Evolutionary conservation across 202 grass and related monocot species (phyloP), one percentile per base, ranked within the genome.

Genomic region (Zoysia matrella): DNA sequence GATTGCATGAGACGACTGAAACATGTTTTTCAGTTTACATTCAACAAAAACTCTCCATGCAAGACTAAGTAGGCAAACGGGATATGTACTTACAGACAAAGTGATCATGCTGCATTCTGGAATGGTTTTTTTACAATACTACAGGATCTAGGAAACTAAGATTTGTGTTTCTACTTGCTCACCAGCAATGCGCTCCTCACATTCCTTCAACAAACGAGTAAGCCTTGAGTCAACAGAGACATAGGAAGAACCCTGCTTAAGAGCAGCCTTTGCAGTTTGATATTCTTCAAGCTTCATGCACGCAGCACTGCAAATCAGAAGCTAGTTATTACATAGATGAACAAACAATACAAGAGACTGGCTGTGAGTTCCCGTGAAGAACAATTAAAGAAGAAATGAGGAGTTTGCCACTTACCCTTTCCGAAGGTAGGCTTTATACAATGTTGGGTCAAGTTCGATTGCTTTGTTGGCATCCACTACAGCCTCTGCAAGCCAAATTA

Each of bases 241-340:
- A 67, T 90, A 85, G 11, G 83, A 60, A 74, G 80, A 65, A 79
- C 96, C 93, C 60, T 89, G 60, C 85, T 99, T 83, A 75, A 99
- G 93, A 79, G 93, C 89, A 77, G 96, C 75, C 78, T 96, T 99
- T 63, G 93, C 96, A 79, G 91, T 99, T 80, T 99, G 93, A 81
- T 96, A 99, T 76, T 99, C 96, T 83, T 96, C 96, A 50, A 99
- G 89, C 68, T 94, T 92, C 46, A 99, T 89, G 72, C 93, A 94
- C 52, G 93, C 96, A 47, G 89, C 84, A 54, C 96, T 99, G 72
- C 65, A 84, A 43, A 67, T 15, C 56, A 8, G 11, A 57, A 82
- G 66, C 80, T 60, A 61, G 14, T 67, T 47, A 45, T 75, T 43
- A 73, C 0, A 52, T 48, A 43, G 87, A 51, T 82, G 55, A 69